Conservation (phyloP, 2,329 filamentous ascomycete genomes). For the Colletotrichum cordylinicola region DNA sequence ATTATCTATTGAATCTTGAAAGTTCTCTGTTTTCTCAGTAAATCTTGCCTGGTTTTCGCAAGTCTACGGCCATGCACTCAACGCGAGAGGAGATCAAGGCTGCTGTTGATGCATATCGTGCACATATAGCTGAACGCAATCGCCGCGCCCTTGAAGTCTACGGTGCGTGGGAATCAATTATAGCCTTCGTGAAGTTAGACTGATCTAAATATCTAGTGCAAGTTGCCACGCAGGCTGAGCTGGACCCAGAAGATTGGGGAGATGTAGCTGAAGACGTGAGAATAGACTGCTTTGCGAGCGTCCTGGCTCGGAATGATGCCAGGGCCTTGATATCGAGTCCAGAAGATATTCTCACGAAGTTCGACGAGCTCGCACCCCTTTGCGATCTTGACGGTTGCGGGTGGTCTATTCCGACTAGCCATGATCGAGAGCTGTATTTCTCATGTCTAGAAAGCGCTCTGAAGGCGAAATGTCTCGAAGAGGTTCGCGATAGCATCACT, state of each 20-base stretch:
- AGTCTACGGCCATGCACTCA: too few species aligned
- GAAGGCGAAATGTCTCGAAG: not conserved
- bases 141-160: not conserved
- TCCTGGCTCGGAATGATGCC: not conserved
- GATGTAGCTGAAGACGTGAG: not conserved
- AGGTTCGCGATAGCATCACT: not conserved
- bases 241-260: not conserved
- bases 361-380: not conserved
- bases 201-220: not conserved
- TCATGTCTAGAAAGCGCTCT: not conserved
- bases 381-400: not conserved
- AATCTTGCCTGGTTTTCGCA: too few species aligned
- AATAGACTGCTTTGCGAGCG: not conserved
- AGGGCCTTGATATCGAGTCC: not conserved
- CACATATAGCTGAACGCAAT: not conserved
- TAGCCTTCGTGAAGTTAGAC: not conserved
- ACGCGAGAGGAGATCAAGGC: too few species aligned
- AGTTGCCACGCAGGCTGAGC: not conserved
- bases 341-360: not conserved
- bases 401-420: not conserved
- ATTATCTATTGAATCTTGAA: too few species aligned
- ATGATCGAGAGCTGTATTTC: not conserved
- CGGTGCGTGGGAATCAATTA: accelerated
- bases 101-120: not conserved
- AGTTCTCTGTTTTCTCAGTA: too few species aligned